Conservation (phyloP, 176 grass and related monocot species). For the Zea luxurians region DNA sequence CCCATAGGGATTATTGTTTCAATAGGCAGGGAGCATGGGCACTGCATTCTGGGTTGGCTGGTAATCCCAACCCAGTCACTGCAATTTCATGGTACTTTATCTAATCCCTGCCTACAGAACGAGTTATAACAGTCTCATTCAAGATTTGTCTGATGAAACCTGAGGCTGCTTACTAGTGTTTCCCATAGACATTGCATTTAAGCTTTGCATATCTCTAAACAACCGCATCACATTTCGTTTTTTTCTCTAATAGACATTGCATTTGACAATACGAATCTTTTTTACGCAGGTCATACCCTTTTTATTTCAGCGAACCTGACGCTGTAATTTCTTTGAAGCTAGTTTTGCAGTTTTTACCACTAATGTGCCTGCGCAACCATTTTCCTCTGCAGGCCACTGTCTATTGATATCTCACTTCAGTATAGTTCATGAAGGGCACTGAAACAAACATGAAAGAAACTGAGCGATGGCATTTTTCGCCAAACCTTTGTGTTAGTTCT, state of each 20-base stretch:
- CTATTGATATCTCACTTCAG: background rate
- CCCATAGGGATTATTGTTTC: background rate
- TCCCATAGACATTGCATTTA: background rate
- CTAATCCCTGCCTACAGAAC: background rate
- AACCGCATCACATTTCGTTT: background rate
- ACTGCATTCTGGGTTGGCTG: background rate
- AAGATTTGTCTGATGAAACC: background rate
- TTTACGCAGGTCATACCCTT: conserved; percentile 94
- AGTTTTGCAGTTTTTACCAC: background rate
- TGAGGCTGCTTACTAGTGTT: background rate
- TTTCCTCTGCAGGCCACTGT: background rate
- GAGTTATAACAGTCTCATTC: background rate
- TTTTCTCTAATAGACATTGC: background rate
- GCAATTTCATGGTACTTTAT: background rate
- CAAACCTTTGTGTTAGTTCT: too few species aligned
- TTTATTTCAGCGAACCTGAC: conserved; percentile 20
- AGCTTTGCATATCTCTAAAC: background rate
- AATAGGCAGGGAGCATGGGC: background rate
- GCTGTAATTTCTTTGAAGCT: background rate
- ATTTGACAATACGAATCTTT: background rate
- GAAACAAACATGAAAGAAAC: background rate
- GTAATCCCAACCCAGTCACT: background rate
- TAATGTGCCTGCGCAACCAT: background rate
- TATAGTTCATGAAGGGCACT: background rate
- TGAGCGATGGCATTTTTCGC: background rate